Base-by-base conservation (phyloP, 2,329 filamentous ascomycete species). In the Colletotrichum truncatum region DNA sequence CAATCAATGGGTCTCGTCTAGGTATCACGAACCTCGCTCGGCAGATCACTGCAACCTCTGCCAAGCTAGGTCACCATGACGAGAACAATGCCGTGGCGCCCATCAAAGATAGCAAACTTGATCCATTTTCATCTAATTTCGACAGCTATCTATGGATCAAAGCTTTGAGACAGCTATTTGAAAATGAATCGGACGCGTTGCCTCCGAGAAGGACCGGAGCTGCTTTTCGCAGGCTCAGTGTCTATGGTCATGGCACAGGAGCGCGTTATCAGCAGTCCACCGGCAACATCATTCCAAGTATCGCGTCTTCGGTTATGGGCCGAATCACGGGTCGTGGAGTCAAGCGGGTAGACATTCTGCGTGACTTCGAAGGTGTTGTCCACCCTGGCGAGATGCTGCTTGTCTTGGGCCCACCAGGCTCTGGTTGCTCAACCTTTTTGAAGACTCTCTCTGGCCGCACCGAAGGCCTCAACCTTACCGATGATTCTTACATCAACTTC, bases 401-500 rank as follows among this genome's bases (percentile, higher is more conserved):
- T 14, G 85, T 87, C 10, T 79, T 88, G 6, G 85, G 85, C 16
- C 84, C 84, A 49, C 85, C 86, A 4, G 78, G 78, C 6, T 71
- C 74, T 1, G 87, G 87, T 16, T 92, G 90, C 70, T 89, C 89
- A 8, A 92, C 90, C 1, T 88, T 92, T 68, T 78, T 92, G 58
- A 91, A 91, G 73, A 86, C 89, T 2, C 25, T 65, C 5, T 54
- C 62, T 6, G 48, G 48, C 5, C 48, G 46, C 12, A 65, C 62
- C 1, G 34, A 71, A 4, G 72, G 73, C 1, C 66, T 75, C 0
- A 64, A 70, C 7, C 57, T 75, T 5, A 56, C 51, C 2, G 21
- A 68, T 0, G 64, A 73, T 0, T 63, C 73, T 0, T 73, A 73
- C 39, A 68, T 64, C 10, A 66, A 56, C 45, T 66, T 49, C 11